Base-by-base conservation (phyloP, 2,329 filamentous ascomycete species). In the Beauveria sp. region DNA sequence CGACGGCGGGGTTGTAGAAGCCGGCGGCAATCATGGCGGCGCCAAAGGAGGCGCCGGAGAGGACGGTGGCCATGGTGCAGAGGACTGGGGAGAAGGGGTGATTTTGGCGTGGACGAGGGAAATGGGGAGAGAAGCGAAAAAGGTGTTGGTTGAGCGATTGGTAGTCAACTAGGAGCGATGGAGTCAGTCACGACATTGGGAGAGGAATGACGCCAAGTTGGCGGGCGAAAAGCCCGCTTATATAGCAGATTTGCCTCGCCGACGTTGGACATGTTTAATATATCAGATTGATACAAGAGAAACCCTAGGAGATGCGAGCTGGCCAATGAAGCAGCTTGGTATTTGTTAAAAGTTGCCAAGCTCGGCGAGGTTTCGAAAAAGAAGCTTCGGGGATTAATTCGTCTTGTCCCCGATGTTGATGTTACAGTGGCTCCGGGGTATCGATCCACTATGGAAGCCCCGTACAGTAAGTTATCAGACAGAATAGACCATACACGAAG, bases 41-140 rank as follows among this genome's bases (percentile, higher is more conserved):
- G 52, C 87, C 87, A 66, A 89, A 88, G 51, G 79, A 76, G 46
- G 78, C 79, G 26, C 86, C 86, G 1, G 82, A 77, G 49, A 80
- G 62, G 47, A 79, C 57, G 1, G 73, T 69, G 2, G 72, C 68
- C 63, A 75, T 71, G 58, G 67, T 14, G 30, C 12, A 34, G 30
- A 14, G 30, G 3, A 34, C 5, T 34, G 12, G 30, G 20, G 12
- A 5, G 3, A n/a, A 34, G 47, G 18, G 30, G 16, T 24, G 34
- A 10, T 1, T 4, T 45, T 28, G 34, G 4, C 30, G 28, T 20
- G 30, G 12, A 34, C 14, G 24, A 3, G 22, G 10, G 18, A 34
- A 34, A 40, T 22, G n/a, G 26, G 55, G 24, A 24, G 24, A 26
- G 12, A 16, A 18, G 18, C 16, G 16, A n/a, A 49, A 26, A 20